A percentile compares a stretch with the other conserved stretches of the same genome.
These are phyloP conservation scores for Pelargonium cotyledonis DNA, from an alignment of 441 rosid species.

Conservation along the genomic window DNA sequence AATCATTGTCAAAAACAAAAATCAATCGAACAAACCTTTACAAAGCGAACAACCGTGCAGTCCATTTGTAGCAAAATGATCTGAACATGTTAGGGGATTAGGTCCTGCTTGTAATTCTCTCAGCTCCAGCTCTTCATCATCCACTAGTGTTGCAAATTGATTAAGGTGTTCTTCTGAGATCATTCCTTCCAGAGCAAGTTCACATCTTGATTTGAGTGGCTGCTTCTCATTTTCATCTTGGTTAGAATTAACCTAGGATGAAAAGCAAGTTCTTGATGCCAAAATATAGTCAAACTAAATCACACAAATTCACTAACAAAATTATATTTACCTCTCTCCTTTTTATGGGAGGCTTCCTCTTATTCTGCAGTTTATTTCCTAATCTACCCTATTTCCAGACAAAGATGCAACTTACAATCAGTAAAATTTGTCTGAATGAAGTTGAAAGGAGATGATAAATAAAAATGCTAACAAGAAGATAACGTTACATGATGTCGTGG, in stretches of 20 bases:
- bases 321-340: slow-evolving; percentile 45
- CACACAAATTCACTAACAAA: slow-evolving; percentile 12
- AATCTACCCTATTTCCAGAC: slow-evolving; percentile 51
- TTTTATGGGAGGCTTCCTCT: slow-evolving; percentile 43
- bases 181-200: slow-evolving; percentile 49
- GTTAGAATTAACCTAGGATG: slow-evolving; percentile 45
- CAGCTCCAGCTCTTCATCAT: slow-evolving; percentile 89
- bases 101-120: slow-evolving; percentile 67
- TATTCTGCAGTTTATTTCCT: slow-evolving; percentile 40
- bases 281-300: slow-evolving; percentile 16
- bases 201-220: slow-evolving; percentile 52
- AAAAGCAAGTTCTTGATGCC: slow-evolving; percentile 21
- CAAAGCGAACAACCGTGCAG: slow-evolving; percentile 61
- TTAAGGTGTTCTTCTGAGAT: slow-evolving; percentile 33
- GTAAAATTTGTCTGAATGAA: slow-evolving; percentile 10
- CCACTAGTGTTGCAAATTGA: slow-evolving; percentile 46
- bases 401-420: slow-evolving; percentile 18
- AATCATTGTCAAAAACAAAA: background rate
- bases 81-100: slow-evolving; percentile 49
- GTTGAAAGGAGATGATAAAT: background rate
- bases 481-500: slow-evolving; percentile 35
- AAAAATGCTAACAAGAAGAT: background rate
- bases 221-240: slow-evolving; percentile 31
- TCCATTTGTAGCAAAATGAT: slow-evolving; percentile 51
- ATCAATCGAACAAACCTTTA: slow-evolving; percentile 49